These are phyloP conservation scores for Laguncularia racemosa DNA, from an alignment of 345 rosid species.

Conservation along the genomic window DNA sequence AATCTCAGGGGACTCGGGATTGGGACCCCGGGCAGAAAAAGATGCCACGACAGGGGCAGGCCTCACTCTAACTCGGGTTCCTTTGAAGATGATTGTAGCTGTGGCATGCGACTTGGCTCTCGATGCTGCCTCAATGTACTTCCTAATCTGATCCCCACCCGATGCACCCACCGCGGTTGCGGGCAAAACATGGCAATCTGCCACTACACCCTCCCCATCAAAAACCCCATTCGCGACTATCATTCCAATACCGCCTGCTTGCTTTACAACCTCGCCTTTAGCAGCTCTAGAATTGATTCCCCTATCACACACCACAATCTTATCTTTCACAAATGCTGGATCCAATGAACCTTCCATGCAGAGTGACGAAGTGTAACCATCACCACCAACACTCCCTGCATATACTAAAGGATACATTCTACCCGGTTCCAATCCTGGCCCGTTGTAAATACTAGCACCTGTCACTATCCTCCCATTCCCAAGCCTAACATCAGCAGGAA, in stretches of 20 bases:
- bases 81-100: conserved; percentile 76
- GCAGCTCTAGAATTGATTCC: conserved; percentile 79
- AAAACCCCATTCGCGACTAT: conserved; percentile 80
- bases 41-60: conserved; percentile 92
- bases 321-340: conserved; percentile 51
- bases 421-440: conserved; percentile 42
- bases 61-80: conserved; percentile 52
- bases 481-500: conserved; percentile 71
- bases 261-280: conserved; percentile 75
- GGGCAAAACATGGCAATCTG: conserved; percentile 86
- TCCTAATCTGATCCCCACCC: conserved; percentile 60
- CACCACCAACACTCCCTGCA: conserved; percentile 48
- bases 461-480: conserved; percentile 55
- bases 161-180: conserved; percentile 70
- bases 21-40: conserved; percentile 84
- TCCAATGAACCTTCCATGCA: conserved; percentile 80
- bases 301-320: conserved; percentile 76
- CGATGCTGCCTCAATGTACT: conserved; percentile 33
- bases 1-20: conserved; percentile 73
- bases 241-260: conserved; percentile 88
- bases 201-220: conserved; percentile 89
- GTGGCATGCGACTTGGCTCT: conserved; percentile 33
- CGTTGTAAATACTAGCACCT: conserved; percentile 71
- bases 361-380: conserved; percentile 70
- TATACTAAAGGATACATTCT: conserved; percentile 65